A percentile compares a stretch with the other conserved stretches of the same genome.
phyloP scores from a whole-genome alignment of 2,329 filamentous ascomycete species.

The Hymenoscyphus fructigenus region DNA sequence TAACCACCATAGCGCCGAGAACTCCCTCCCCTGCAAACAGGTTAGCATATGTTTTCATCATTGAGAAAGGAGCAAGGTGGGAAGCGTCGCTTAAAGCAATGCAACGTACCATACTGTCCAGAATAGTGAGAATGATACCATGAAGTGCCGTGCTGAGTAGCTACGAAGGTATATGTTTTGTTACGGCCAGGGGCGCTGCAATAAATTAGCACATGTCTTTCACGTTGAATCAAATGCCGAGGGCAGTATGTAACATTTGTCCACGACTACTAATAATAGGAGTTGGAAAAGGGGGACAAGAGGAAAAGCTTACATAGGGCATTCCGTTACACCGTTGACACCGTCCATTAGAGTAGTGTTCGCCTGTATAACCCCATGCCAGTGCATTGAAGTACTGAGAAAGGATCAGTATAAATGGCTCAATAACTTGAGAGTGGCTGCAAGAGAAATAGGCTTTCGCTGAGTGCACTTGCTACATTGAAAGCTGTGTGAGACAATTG shows the following conservation, averaged over 20 bases:
- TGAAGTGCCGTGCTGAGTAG: slow-evolving; percentile 44
- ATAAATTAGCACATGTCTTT: slow-evolving; percentile 38
- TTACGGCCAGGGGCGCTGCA: slow-evolving; percentile 46
- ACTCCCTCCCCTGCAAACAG: slow-evolving; percentile 34
- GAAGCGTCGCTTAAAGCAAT: no score
- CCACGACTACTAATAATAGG: no score
- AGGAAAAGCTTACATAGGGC: slow-evolving; percentile 36
- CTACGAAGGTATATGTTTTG: slow-evolving; percentile 26
- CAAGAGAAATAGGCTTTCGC: no score
- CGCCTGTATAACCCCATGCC: slow-evolving; percentile 48
- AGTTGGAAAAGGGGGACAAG: no score
- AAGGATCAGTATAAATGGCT: slow-evolving; percentile 20
- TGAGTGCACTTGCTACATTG: no score
- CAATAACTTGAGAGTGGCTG: no score
- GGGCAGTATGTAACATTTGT: no score
- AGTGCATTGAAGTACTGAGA: slow-evolving; percentile 42
- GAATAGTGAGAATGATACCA: slow-evolving; percentile 63
- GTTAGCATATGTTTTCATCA: background rate
- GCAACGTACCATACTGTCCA: slow-evolving; percentile 34
- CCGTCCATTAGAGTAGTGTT: slow-evolving; percentile 44
- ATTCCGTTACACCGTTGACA: slow-evolving; percentile 55
- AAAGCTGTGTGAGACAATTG: no score
- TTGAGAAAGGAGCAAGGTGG: slow-evolving; percentile 17
- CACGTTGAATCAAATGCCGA: background rate
- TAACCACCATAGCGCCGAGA: slow-evolving; percentile 50